Conservation (phyloP, 1,284 basidiomycete genomes). For the Ustilago tritici region DNA sequence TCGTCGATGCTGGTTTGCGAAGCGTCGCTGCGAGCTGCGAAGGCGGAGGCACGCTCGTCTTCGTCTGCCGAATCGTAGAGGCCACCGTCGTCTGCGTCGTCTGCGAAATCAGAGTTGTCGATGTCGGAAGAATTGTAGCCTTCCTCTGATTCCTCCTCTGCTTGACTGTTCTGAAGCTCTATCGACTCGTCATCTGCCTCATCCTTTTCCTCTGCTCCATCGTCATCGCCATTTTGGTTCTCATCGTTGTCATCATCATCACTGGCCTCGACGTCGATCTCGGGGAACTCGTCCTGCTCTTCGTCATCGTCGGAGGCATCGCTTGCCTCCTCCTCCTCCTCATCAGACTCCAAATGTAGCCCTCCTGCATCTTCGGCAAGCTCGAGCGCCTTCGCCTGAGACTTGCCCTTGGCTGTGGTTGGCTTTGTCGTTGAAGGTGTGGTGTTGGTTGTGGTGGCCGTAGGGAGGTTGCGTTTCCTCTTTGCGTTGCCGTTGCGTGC, state of each 20-base stretch:
- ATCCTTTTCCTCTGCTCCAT: conserved; percentile 50
- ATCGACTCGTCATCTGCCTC: conserved; percentile 54
- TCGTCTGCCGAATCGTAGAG: conserved; percentile 57
- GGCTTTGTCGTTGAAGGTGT: conserved; percentile 10
- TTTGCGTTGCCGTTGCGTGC: conserved; percentile 43
- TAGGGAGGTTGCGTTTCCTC: conserved; percentile 40
- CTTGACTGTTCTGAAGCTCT: conserved; percentile 35
- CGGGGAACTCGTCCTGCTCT: conserved; percentile 71
- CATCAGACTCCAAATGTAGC: conserved; percentile 45
- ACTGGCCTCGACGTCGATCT: conserved; percentile 71
- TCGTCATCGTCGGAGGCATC: conserved; percentile 34
- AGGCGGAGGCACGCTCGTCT: conserved; percentile 52
- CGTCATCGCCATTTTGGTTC: conserved; percentile 35
- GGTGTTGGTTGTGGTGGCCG: conserved; percentile 8
- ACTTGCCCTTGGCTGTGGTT: conserved; percentile 21
- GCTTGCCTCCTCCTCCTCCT: conserved; percentile 47
- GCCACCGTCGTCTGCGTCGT: conserved; percentile 30
- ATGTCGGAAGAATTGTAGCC: conserved; percentile 49
- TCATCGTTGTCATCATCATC: conserved; percentile 56
- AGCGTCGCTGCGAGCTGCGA: conserved; percentile 45
- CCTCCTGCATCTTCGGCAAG: conserved; percentile 35
- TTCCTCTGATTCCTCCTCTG: conserved; percentile 34
- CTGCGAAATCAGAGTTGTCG: conserved; percentile 33
- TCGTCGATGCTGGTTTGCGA: conserved; percentile 54
- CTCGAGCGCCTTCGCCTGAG: conserved; percentile 29